These are phyloP conservation scores for Metarhizium guizhouense DNA, from an alignment of 2,329 filamentous ascomycete species.

Conservation along the genomic window DNA sequence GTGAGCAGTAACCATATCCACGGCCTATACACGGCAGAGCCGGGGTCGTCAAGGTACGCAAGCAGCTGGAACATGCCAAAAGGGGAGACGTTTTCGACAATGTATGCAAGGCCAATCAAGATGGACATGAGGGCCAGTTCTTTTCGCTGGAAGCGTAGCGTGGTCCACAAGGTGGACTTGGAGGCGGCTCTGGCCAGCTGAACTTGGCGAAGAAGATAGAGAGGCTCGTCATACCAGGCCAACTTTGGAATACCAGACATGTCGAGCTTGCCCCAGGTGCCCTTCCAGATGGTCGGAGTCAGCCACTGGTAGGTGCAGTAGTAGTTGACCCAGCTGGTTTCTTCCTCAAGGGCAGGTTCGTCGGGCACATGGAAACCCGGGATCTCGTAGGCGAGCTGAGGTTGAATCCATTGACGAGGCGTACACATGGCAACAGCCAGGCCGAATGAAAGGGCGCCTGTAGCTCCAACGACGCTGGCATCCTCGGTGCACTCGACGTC, in stretches of 20 bases:
- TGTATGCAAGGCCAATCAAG: conserved; percentile 28
- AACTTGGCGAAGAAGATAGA: conserved; percentile 35
- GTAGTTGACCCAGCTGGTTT: conserved; percentile 43
- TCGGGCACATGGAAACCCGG: conserved; percentile 26
- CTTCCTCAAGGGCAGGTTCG: conserved; percentile 41
- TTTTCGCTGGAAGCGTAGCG: conserved; percentile 30
- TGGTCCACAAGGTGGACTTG: conserved; percentile 35
- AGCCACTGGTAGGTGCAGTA: conserved; percentile 44
- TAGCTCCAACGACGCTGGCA: conserved; percentile 22
- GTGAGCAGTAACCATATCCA: conserved; percentile 46
- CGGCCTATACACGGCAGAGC: conserved; percentile 34
- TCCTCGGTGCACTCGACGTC: conserved; percentile 20
- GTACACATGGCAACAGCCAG: conserved; percentile 33
- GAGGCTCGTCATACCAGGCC: conserved; percentile 47
- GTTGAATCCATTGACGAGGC: conserved; percentile 41
- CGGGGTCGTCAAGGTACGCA: conserved; percentile 38
- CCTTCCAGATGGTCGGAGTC: conserved; percentile 39
- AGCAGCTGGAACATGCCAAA: conserved; percentile 46
- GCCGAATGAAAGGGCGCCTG: conserved; percentile 27
- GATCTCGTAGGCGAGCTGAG: conserved; percentile 28
- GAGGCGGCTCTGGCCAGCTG: conserved; percentile 33
- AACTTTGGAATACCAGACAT: conserved; percentile 38
- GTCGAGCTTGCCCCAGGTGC: conserved; percentile 33
- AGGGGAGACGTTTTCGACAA: conserved; percentile 41
- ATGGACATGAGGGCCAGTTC: conserved; percentile 37